phyloP scores from a whole-genome alignment of 1,284 basidiomycete genomes.

The Sanghuangporus weigelae region DNA sequence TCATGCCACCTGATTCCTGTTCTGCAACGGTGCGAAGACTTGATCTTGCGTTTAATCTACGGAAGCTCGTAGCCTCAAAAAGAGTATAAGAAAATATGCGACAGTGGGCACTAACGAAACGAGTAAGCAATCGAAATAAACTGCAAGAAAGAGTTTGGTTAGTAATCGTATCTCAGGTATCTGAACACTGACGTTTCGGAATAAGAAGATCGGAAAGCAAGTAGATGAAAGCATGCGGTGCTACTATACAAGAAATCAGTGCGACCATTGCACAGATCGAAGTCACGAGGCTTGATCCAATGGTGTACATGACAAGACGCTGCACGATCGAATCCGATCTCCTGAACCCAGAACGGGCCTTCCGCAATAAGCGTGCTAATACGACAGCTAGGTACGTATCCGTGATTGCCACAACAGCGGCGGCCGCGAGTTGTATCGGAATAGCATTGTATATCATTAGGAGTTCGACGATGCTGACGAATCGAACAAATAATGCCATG shows the following conservation, averaged over 20 bases:
- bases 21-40: background rate
- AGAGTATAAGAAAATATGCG: background rate
- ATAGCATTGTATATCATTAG: background rate
- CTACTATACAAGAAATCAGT: background rate
- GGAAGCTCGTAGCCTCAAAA: too few relatives aligned
- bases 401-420: background rate
- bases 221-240: slow-evolving; percentile 1
- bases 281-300: slow-evolving; percentile 20
- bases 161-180: background rate
- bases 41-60: background rate
- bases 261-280: background rate
- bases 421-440: background rate
- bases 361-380: slow-evolving; percentile 4
- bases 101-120: background rate
- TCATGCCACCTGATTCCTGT: background rate
- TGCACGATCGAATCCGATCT: slow-evolving; percentile 8
- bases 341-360: background rate
- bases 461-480: background rate
- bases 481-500: background rate
- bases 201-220: background rate
- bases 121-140: background rate
- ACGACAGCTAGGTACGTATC: slow-evolving; percentile 13
- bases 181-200: background rate
- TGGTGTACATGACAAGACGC: slow-evolving; percentile 4
- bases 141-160: background rate